phyloP scores from a whole-genome alignment of 2,329 filamentous ascomycete species.

The Sporothrix mexicana region DNA sequence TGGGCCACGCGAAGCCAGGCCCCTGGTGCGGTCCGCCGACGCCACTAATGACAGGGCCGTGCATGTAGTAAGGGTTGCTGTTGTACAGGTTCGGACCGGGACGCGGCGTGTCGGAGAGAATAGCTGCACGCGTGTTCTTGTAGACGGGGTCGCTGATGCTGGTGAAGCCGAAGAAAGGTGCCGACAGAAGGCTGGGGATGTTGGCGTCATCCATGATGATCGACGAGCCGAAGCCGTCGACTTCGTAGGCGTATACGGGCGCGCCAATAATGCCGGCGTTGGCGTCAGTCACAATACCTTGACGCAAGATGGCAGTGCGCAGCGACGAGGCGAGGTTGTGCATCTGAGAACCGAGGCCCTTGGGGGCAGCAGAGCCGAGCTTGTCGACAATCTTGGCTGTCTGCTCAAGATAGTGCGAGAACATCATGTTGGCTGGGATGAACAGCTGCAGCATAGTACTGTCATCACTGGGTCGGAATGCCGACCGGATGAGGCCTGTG shows the following conservation, averaged over 20 bases:
- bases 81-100: conserved; percentile 45
- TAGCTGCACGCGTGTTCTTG: conserved; percentile 74
- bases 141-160: conserved; percentile 67
- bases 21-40: conserved; percentile 60
- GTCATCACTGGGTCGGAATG: conserved; percentile 91
- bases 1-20: conserved; percentile 82
- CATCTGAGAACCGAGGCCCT: conserved; percentile 62
- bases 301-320: conserved; percentile 38
- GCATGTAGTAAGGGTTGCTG: conserved; percentile 73
- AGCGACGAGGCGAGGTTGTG: conserved; percentile 60
- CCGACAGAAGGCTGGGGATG: conserved; percentile 65
- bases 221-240: conserved; percentile 69
- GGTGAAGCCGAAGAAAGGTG: conserved; percentile 66
- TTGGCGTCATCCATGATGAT: conserved; percentile 72
- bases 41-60: conserved; percentile 57
- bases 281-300: conserved; percentile 56
- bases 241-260: conserved; percentile 71
- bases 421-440: conserved; percentile 90
- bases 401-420: conserved; percentile 65
- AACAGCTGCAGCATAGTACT: conserved; percentile 84
- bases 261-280: conserved; percentile 47
- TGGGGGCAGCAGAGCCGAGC: conserved; percentile 44
- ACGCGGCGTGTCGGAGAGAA: conserved; percentile 52
- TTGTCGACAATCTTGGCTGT: conserved; percentile 54
- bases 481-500: conserved; percentile 83